A percentile compares a stretch with the other conserved stretches of the same genome.
phyloP scores from a whole-genome alignment of 106 monocot species.

The Agapanthus africanus region DNA sequence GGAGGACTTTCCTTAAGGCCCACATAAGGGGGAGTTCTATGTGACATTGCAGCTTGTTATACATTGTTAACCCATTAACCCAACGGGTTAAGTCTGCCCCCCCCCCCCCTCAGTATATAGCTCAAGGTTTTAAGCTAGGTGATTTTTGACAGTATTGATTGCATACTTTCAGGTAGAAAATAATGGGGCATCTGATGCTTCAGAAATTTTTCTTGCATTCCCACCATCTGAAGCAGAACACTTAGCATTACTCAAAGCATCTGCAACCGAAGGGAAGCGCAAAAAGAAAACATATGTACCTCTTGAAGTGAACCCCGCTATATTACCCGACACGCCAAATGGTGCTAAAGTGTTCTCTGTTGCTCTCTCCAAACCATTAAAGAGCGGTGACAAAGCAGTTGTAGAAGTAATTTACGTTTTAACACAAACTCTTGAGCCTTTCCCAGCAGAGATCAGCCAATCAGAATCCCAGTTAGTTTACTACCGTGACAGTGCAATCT shows the following conservation, averaged over 20 bases:
- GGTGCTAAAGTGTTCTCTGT: slow-evolving; percentile 45
- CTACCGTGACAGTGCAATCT: slow-evolving; percentile 63
- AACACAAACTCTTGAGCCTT: slow-evolving; percentile 60
- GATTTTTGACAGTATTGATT: too few species aligned
- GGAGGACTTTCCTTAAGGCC: too few species aligned
- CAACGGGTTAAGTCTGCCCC: too few species aligned
- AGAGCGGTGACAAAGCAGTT: slow-evolving; percentile 30
- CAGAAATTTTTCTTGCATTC: slow-evolving; percentile 63
- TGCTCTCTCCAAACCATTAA: slow-evolving; percentile 39
- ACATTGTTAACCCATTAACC: too few species aligned
- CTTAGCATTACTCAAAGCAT: slow-evolving; percentile 53
- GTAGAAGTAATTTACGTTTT: slow-evolving; percentile 51
- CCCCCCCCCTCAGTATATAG: too few species aligned
- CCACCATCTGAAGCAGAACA: slow-evolving; percentile 58
- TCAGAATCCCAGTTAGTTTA: slow-evolving; percentile 70
- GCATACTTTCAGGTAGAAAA: slow-evolving; percentile 57
- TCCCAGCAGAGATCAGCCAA: slow-evolving; percentile 67
- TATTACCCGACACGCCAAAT: slow-evolving; percentile 24
- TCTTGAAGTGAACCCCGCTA: slow-evolving; percentile 38
- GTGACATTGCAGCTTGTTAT: too few species aligned
- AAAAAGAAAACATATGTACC: slow-evolving; percentile 56
- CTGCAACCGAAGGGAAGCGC: slow-evolving; percentile 45
- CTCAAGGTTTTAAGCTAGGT: too few species aligned
- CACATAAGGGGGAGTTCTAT: too few species aligned
- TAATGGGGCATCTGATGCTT: slow-evolving; percentile 41